Conservation (phyloP, 805 yeast species). For the Danielozyma ontarioensis region DNA sequence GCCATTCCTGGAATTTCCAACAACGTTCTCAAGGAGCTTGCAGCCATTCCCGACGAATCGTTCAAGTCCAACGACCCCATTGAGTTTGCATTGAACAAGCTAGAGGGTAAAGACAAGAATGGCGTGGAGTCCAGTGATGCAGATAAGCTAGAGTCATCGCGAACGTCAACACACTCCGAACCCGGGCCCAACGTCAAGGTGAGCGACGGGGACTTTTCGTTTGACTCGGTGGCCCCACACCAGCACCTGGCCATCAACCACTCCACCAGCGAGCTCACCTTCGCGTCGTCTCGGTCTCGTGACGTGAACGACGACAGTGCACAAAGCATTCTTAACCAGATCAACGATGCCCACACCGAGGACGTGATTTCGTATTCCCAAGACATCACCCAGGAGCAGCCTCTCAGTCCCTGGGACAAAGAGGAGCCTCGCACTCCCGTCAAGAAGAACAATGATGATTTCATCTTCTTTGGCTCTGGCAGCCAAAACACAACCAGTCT, state of each 20-base stretch:
- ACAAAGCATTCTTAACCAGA: slow-evolving; percentile 33
- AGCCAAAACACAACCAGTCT: slow-evolving; percentile 1
- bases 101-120: slow-evolving; percentile 72
- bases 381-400: slow-evolving; percentile 18
- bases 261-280: too few relatives aligned
- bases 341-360: slow-evolving; percentile 35
- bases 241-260: too few relatives aligned
- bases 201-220: too few relatives aligned
- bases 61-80: slow-evolving; percentile 64
- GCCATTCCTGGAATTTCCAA: slow-evolving; percentile 53
- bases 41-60: slow-evolving; percentile 79
- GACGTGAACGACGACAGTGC: slow-evolving; percentile 16
- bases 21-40: slow-evolving; percentile 50
- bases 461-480: neutral
- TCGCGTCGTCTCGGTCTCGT: too few relatives aligned
- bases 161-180: too few relatives aligned
- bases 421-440: neutral
- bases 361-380: slow-evolving; percentile 24
- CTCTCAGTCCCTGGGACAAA: slow-evolving; percentile 23
- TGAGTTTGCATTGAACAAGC: slow-evolving; percentile 64
- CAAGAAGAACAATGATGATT: neutral
- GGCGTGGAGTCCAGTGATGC: too few relatives aligned
- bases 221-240: too few relatives aligned
- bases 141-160: too few relatives aligned
- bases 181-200: too few relatives aligned